Percentiles rank a stretch among this genome's conserved stretches.
Evolutionary conservation across 192 early-diverging fungal species (phyloP).

Genomic region (Chytriomyces confervae): DNA sequence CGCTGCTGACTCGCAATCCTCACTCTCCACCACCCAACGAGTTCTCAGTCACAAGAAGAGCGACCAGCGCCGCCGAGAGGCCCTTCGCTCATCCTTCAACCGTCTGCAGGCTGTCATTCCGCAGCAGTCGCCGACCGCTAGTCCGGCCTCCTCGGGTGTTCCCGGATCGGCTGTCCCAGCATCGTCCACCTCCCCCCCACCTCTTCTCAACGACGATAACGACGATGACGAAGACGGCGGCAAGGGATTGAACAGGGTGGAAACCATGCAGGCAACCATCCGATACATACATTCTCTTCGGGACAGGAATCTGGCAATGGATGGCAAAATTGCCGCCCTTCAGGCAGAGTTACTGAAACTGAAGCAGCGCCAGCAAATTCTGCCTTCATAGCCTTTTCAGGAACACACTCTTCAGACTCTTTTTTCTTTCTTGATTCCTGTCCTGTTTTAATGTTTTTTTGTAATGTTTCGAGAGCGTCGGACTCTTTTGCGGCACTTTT

Average conservation of each 20-base stretch:
- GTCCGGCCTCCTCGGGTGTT: not conserved
- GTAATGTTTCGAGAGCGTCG: not conserved
- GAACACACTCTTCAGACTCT: not conserved
- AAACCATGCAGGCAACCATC: constrained; percentile 21
- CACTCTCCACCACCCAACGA: too few relatives aligned
- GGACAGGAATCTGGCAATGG: constrained; percentile 10
- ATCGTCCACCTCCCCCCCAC: not conserved
- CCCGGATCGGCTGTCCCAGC: not conserved
- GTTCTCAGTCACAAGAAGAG: constrained; percentile 12
- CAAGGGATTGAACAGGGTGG: not conserved
- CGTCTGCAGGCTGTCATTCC: constrained; percentile 11
- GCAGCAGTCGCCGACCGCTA: not conserved
- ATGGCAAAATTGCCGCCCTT: not conserved
- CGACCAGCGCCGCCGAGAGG: constrained; percentile 28
- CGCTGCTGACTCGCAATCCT: too few relatives aligned
- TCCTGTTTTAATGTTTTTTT: not conserved
- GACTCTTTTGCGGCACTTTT: not conserved
- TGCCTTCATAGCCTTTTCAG: not conserved
- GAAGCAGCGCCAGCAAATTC: constrained; percentile 1
- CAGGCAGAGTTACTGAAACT: not conserved
- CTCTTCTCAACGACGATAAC: not conserved
- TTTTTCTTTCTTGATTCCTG: not conserved
- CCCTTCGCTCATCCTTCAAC: constrained; percentile 16
- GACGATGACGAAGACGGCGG: constrained; percentile 18
- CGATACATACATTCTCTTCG: constrained; percentile 10